Conservation (phyloP, 2,329 filamentous ascomycete genomes). For the Ilyonectria robusta region DNA sequence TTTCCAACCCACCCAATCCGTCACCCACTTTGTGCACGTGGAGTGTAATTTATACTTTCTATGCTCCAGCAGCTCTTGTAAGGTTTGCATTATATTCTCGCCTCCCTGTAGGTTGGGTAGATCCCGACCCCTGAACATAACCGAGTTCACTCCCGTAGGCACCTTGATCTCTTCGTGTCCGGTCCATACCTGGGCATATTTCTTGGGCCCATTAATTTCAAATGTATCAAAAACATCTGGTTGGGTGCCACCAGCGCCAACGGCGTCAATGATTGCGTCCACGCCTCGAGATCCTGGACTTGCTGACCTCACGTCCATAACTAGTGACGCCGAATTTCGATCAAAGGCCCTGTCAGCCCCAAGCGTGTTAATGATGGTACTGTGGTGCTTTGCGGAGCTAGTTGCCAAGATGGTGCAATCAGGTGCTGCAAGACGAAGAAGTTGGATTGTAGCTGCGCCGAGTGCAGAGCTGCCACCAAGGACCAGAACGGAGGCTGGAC, state of each 20-base stretch:
- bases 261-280: conserved; percentile 6
- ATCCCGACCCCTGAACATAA: conserved; percentile 8
- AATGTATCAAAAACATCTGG: conserved; percentile 4
- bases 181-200: conserved; percentile 13
- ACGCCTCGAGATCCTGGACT: not conserved
- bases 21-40: not conserved
- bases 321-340: conserved; percentile 6
- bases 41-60: conserved; percentile 10
- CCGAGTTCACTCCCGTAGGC: not conserved
- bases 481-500: not conserved
- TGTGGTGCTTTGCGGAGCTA: conserved; percentile 11
- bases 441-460: conserved; percentile 14
- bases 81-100: not conserved
- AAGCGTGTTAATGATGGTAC: not conserved
- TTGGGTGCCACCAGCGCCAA: conserved; percentile 6
- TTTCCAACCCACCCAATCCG: conserved; percentile 7
- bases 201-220: not conserved
- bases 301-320: not conserved
- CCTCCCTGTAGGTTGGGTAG: not conserved
- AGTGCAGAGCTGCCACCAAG: conserved; percentile 11
- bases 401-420: conserved; percentile 3
- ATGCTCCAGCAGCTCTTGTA: conserved; percentile 2
- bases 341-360: conserved; percentile 3
- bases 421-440: conserved; percentile 6
- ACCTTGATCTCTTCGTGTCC: conserved; percentile 10